phyloP scores from a whole-genome alignment of 1,139 yeast species.

The Pneumocystis oryctolagi region DNA sequence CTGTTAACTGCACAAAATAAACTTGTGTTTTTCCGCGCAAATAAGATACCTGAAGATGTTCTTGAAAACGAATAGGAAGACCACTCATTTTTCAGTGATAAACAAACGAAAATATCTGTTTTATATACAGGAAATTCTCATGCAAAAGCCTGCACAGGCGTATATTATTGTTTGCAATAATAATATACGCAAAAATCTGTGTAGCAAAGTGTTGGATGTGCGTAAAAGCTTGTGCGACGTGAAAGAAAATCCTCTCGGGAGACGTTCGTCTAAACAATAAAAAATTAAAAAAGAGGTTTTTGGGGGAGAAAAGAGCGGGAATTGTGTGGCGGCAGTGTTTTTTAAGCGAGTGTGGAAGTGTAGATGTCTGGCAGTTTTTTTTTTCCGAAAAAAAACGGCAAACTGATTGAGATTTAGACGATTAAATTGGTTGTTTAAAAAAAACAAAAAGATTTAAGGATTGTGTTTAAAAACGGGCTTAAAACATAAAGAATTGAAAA shows the following conservation, averaged over 20 bases:
- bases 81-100: background rate
- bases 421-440: background rate
- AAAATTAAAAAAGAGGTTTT: too few relatives aligned
- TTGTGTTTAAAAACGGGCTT: background rate
- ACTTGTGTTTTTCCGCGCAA: background rate
- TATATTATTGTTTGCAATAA: too few relatives aligned
- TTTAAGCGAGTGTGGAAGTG: too few relatives aligned
- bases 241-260: too few relatives aligned
- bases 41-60: background rate
- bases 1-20: conserved; percentile 41
- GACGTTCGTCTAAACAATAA: too few relatives aligned
- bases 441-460: background rate
- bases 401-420: background rate
- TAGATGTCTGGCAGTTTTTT: background rate
- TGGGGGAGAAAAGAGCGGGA: too few relatives aligned
- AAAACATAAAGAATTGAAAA: background rate
- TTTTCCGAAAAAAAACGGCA: background rate
- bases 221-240: too few relatives aligned
- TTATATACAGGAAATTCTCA: too few relatives aligned
- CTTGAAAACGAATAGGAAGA: background rate
- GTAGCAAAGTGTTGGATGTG: too few relatives aligned
- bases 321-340: too few relatives aligned
- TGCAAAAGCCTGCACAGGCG: background rate
- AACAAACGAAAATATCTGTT: too few relatives aligned
- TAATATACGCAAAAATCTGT: too few relatives aligned